Evolutionary conservation across 345 rosid genomes (phyloP).

Genomic region (Pistacia atlantica): DNA sequence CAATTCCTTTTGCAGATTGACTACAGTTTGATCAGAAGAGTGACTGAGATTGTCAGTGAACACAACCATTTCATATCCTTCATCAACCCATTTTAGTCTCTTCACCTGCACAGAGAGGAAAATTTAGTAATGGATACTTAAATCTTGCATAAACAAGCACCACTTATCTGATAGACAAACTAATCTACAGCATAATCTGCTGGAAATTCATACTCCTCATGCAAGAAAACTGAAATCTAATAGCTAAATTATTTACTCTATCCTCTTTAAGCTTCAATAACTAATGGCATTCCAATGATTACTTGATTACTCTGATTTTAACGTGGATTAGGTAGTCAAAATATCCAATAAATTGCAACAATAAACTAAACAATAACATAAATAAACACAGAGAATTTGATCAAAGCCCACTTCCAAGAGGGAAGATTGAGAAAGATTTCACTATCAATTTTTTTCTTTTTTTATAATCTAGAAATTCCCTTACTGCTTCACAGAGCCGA

Average conservation of each 20-base stretch:
- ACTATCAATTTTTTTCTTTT: too few species aligned
- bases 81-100: slow-evolving; percentile 87
- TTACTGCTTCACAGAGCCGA: too few species aligned
- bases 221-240: background rate
- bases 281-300: background rate
- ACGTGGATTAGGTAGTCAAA: background rate
- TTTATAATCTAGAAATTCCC: too few species aligned
- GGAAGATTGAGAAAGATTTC: too few species aligned
- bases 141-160: background rate
- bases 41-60: slow-evolving; percentile 41
- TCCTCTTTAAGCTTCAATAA: background rate
- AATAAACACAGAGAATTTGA: too few species aligned
- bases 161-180: background rate
- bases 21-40: slow-evolving; percentile 31
- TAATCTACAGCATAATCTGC: background rate
- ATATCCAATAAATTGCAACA: background rate
- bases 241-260: too few species aligned
- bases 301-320: too few species aligned
- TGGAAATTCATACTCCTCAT: background rate
- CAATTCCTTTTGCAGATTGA: slow-evolving; percentile 46
- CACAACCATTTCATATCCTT: slow-evolving; percentile 69
- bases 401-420: too few species aligned
- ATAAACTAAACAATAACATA: too few species aligned
- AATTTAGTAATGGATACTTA: background rate
- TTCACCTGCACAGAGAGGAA: slow-evolving; percentile 48